A percentile compares a stretch with the other conserved stretches of the same genome.
Conservation (phyloP, 345 rosid genomes). For the Psidium friedrichsthalianum region DNA sequence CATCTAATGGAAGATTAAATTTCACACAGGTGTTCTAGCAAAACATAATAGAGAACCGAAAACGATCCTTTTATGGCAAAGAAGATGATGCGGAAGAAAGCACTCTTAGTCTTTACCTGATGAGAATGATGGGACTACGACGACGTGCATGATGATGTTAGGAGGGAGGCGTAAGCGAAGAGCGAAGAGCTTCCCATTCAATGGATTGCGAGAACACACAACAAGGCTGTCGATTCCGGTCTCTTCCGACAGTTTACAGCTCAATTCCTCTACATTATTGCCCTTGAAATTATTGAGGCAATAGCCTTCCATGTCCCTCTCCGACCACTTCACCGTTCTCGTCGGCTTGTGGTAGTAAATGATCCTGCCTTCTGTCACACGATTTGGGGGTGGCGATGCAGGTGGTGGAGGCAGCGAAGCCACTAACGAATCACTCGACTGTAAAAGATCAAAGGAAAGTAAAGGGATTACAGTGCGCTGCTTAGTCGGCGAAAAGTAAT, state of each 20-base stretch:
- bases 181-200: constrained; percentile 76
- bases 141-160: constrained; percentile 66
- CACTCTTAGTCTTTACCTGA: constrained; percentile 19
- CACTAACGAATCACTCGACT: constrained; percentile 55
- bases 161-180: constrained; percentile 96
- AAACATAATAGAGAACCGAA: neutral
- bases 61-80: neutral
- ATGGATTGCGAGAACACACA: constrained; percentile 82
- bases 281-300: constrained; percentile 63
- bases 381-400: neutral
- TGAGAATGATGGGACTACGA: constrained; percentile 43
- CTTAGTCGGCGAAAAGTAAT: neutral
- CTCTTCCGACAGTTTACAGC: constrained; percentile 58
- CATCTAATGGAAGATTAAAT: neutral
- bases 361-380: constrained; percentile 49
- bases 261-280: constrained; percentile 60
- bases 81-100: neutral
- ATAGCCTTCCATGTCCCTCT: constrained; percentile 35
- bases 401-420: constrained; percentile 46
- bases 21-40: neutral
- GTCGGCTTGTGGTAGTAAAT: constrained; percentile 68
- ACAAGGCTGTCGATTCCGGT: constrained; percentile 48
- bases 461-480: neutral
- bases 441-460: neutral
- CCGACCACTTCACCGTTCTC: constrained; percentile 65